phyloP scores from a whole-genome alignment of 2,329 filamentous ascomycete genomes.

The Cytospora leucostoma region DNA sequence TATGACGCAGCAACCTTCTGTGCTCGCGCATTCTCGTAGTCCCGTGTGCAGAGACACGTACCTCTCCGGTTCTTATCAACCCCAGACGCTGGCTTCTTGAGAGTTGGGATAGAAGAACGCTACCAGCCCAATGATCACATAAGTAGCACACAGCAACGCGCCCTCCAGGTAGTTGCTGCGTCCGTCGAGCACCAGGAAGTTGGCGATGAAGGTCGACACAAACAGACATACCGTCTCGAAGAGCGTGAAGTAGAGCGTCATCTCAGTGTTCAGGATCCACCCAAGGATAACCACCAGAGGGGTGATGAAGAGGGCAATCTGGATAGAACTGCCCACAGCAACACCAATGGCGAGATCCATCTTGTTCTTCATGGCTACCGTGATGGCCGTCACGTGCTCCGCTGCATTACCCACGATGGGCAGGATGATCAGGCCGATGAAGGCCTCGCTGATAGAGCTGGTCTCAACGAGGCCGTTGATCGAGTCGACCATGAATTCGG shows the following conservation, averaged over 20 bases:
- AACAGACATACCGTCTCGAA: conserved; percentile 90
- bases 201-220: conserved; percentile 81
- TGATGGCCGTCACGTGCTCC: conserved; percentile 71
- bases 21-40: neutral
- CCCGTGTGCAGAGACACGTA: neutral
- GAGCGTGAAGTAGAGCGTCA: conserved; percentile 81
- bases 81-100: conserved; percentile 44
- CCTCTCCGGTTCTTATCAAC: neutral
- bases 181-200: conserved; percentile 83
- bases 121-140: conserved; percentile 67
- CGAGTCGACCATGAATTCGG: conserved; percentile 69
- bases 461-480: conserved; percentile 63
- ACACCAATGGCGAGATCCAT: conserved; percentile 76
- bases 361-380: conserved; percentile 73
- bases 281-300: conserved; percentile 70
- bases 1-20: neutral
- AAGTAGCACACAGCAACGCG: conserved; percentile 65
- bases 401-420: conserved; percentile 75
- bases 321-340: conserved; percentile 69
- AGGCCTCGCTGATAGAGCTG: conserved; percentile 62
- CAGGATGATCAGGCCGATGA: conserved; percentile 71
- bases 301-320: conserved; percentile 72
- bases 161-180: conserved; percentile 87
- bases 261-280: conserved; percentile 68
- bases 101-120: conserved; percentile 66